phyloP scores from a whole-genome alignment of 2,329 filamentous ascomycete genomes.

The Magnaporthiopsis rhizophila region DNA sequence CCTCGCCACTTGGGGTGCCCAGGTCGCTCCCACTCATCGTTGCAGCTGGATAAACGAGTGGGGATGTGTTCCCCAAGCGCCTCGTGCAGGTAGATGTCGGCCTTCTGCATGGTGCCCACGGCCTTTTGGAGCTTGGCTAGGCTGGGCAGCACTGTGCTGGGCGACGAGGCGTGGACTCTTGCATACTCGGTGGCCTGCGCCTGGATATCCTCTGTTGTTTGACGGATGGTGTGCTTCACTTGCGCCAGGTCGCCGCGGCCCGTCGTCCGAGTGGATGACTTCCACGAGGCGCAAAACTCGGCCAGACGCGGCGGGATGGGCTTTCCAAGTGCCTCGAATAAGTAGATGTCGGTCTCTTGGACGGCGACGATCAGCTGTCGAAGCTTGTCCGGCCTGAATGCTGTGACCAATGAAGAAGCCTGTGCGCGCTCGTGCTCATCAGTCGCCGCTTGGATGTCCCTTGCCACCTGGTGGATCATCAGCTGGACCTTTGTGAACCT shows the following conservation, averaged over 20 bases:
- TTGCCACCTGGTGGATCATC: constrained; percentile 1
- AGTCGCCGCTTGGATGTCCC: neutral
- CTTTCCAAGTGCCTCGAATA: neutral
- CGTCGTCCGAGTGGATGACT: neutral
- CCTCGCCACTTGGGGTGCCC: too few species aligned
- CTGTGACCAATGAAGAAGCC: too few species aligned
- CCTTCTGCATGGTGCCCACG: neutral
- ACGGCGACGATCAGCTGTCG: neutral
- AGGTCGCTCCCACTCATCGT: neutral
- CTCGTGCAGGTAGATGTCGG: neutral
- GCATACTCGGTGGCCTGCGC: neutral
- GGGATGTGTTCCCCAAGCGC: neutral
- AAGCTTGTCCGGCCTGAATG: neutral
- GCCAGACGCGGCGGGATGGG: neutral
- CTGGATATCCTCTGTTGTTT: neutral
- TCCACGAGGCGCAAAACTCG: neutral
- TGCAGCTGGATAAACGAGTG: neutral
- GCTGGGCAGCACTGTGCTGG: neutral
- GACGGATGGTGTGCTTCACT: neutral
- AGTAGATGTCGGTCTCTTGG: neutral
- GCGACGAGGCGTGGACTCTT: neutral
- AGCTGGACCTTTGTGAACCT: neutral
- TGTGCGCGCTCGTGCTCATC: neutral
- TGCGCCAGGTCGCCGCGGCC: neutral
- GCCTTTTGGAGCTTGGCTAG: neutral